Evolutionary conservation across 2,329 filamentous ascomycete species (phyloP), one percentile per base, ranked within the genome.

Genomic region (Hymenotorrendiella dingleyae): DNA sequence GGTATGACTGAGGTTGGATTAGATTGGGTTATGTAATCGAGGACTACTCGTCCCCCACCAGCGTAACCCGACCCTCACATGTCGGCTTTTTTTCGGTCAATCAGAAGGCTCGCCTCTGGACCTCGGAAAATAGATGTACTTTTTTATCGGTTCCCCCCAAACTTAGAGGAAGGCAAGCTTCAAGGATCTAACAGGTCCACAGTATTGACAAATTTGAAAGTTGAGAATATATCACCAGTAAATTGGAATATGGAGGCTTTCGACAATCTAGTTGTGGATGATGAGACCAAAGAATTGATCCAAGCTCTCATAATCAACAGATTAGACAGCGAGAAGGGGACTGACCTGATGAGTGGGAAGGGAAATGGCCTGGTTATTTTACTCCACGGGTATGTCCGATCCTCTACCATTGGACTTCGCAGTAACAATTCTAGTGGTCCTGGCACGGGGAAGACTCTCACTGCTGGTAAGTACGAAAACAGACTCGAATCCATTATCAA

Each of bases 301-400:
- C 54, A 67, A 14, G 70, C 68, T 2, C 69, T 71, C 47, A 67
- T 71, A 3, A 64, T 67, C 43, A 67, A 63, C 47, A 67, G 72
- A 49, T 9, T 49, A 9, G 34, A 14, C 4, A 49, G 55, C 30
- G 46, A 43, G 22, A 29, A 43, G 26, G 17, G 11, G 4, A 46
- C 46, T n/a, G 43, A 49, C 36, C 11, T 46, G 4, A 43, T 48
- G 17, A 22, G 24, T 6, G 38, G 42, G 69, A 71, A 48, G 63
- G 60, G 48, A n/a, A 43, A 68, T 39, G 68, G 67, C 3, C 61
- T 73, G 10, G 63, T 72, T 27, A 64, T 68, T 36, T 60, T 72
- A 2, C 59, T 72, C 6, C 68, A 66, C 9, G 46, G 46, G n/a
- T 34, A 5, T 2, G 30, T 20, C 16, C 3, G n/a, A n/a, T n/a